Conservation (phyloP, 2,329 filamentous ascomycete genomes). For the Cercospora sojina region DNA sequence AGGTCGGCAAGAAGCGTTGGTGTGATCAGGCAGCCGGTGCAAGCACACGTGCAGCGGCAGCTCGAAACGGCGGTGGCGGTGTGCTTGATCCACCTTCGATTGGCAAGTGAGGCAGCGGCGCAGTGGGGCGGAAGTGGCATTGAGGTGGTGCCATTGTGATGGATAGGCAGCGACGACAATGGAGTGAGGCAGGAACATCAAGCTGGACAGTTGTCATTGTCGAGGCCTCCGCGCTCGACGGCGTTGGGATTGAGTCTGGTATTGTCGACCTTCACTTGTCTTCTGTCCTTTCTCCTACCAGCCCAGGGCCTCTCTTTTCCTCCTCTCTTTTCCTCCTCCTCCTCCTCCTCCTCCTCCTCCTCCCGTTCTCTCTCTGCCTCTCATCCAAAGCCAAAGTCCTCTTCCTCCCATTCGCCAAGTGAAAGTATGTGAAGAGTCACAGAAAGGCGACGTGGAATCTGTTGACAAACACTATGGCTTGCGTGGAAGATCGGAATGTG, state of each 20-base stretch:
- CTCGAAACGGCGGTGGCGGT: not conserved
- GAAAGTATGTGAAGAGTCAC: not conserved
- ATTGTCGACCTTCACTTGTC: not conserved
- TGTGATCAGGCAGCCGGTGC: not conserved
- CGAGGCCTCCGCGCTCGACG: not conserved
- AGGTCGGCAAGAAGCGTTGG: not conserved
- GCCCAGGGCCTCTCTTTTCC: not conserved
- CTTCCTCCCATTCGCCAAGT: not conserved
- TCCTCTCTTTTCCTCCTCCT: not conserved
- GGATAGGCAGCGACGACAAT: not conserved
- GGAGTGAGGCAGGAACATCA: not conserved
- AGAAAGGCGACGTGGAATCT: not conserved
- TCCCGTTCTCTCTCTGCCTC: not conserved
- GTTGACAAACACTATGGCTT: not conserved
- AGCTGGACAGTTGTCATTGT: not conserved
- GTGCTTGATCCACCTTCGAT: not conserved
- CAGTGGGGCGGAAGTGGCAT: not conserved
- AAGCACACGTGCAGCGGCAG: not conserved
- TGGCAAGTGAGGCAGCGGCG: conserved; percentile 1
- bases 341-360: not conserved
- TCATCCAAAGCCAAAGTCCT: not conserved
- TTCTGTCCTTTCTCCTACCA: not conserved
- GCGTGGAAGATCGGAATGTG: not conserved
- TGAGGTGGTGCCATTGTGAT: not conserved
- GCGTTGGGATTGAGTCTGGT: not conserved